Evolutionary conservation across 106 monocot genomes (phyloP), one percentile per base, ranked within the genome.

Genomic region (Acanthochlamys bracteata): DNA sequence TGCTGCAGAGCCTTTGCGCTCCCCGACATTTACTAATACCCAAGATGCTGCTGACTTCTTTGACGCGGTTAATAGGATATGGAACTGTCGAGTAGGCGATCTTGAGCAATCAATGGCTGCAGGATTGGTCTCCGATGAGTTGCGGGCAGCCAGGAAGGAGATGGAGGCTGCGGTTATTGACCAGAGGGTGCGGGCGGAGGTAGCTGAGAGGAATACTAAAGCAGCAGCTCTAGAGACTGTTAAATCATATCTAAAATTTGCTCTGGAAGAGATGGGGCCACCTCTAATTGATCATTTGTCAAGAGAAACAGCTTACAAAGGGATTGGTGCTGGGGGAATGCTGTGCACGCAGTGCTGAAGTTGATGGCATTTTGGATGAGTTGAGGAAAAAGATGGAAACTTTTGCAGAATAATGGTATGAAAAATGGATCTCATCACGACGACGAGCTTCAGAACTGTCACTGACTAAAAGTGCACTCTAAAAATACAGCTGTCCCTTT

Each of bases 121-220:
- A 7, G 67, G 71, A 16, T 39, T 80, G 56, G 66, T 72, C 24
- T 61, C 63, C n/a, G 20, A 33, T 42, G 20, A n/a, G 63, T 24
- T 80, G 53, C 41, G 40, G 71, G 57, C 53, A 45, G 60, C 51
- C 66, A 45, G 58, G 52, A 63, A 25, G 63, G 58, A 71, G 66
- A 63, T 75, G 70, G 75, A 71, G 67, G 59, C 23, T 20, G 80
- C 67, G 23, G 49, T 72, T 25, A 67, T 21, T 59, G 64, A 72
- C 41, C 14, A 22, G 9, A n/a, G 0, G 15, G 39, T 42, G 14
- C 49, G 73, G 70, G 19, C 14, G 17, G 52, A 65, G 3, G 1
- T 78, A 17, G 22, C 54, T 24, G 59, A 4, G n/a, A 24, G 66
- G 52, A 57, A 71, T 9, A 61, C 66, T 8, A 51, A 39, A 43